A percentile compares a stretch with the other conserved stretches of the same genome.
Conservation (phyloP, 805 yeast genomes). For the Kodamaea leandrae region DNA sequence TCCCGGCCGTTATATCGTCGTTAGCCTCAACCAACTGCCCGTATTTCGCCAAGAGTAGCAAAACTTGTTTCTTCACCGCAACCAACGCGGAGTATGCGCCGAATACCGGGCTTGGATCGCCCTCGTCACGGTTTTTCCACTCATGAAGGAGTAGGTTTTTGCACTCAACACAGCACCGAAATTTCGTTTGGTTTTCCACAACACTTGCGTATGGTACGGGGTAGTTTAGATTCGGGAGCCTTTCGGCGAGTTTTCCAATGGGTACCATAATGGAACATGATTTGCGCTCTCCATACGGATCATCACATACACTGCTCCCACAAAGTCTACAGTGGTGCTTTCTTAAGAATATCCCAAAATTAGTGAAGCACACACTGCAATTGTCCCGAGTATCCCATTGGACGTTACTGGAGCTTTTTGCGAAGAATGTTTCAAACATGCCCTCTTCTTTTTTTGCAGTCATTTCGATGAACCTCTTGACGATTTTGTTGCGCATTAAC, state of each 20-base stretch:
- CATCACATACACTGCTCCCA: constrained; percentile 80
- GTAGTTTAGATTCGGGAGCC: constrained; percentile 37
- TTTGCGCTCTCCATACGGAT: constrained; percentile 39
- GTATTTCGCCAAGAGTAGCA: constrained; percentile 22
- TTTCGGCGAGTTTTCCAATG: constrained; percentile 37
- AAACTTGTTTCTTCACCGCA: constrained; percentile 22
- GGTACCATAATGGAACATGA: constrained; percentile 75
- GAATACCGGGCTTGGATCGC: constrained; percentile 11
- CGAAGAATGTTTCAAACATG: background rate
- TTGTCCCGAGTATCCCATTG: constrained; percentile 59
- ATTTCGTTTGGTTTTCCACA: constrained; percentile 17
- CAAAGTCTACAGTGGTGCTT: constrained; percentile 93
- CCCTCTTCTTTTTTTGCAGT: constrained; percentile 8
- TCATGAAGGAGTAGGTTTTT: constrained; percentile 58
- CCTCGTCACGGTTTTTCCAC: constrained; percentile 28
- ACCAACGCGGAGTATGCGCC: constrained; percentile 20
- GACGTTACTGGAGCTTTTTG: constrained; percentile 34
- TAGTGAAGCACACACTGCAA: constrained; percentile 63
- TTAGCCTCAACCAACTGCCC: constrained; percentile 14
- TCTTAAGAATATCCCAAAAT: constrained; percentile 57
- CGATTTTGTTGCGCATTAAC: constrained; percentile 54
- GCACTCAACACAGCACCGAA: constrained; percentile 72
- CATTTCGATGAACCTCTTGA: constrained; percentile 54
- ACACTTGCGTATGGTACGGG: constrained; percentile 20
- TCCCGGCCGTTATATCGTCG: constrained; percentile 2